Conservation (phyloP, 257 asterid species). For the Solanum rostratum region DNA sequence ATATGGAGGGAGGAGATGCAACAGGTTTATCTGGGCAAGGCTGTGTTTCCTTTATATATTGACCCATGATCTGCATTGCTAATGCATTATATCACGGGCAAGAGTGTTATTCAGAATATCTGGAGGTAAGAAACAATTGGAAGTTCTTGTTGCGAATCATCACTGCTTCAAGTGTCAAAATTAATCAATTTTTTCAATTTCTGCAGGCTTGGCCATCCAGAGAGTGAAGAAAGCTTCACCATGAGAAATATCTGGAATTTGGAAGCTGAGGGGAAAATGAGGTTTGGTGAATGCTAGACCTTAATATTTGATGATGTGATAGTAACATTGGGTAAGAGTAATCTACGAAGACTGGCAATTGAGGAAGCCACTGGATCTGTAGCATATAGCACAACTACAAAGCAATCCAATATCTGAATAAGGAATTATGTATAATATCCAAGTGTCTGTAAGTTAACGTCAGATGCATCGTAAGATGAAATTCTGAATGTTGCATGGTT, state of each 20-base stretch:
- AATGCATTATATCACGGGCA: background rate
- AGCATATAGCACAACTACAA: background rate
- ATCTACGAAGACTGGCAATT: background rate
- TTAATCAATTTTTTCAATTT: background rate
- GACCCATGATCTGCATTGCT: slow-evolving; percentile 41
- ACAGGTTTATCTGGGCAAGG: slow-evolving; percentile 70
- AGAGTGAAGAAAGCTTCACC: background rate
- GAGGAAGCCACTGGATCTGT: background rate
- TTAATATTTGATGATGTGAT: background rate
- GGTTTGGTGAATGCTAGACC: background rate
- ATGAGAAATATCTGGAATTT: background rate
- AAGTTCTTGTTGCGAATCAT: background rate
- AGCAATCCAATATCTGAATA: background rate
- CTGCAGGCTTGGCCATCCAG: background rate
- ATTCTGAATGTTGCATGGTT: background rate
- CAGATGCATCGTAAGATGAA: background rate
- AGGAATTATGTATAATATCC: background rate
- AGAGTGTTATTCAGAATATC: background rate
- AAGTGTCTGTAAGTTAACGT: background rate
- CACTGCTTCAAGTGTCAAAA: background rate
- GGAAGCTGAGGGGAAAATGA: background rate
- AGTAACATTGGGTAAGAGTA: background rate
- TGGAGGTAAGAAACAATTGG: background rate
- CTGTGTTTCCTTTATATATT: slow-evolving; percentile 39
- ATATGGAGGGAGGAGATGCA: slow-evolving; percentile 96